These are phyloP conservation scores for Evansstolkia leycettana DNA, from an alignment of 495 filamentous ascomycete species.

Conservation along the genomic window DNA sequence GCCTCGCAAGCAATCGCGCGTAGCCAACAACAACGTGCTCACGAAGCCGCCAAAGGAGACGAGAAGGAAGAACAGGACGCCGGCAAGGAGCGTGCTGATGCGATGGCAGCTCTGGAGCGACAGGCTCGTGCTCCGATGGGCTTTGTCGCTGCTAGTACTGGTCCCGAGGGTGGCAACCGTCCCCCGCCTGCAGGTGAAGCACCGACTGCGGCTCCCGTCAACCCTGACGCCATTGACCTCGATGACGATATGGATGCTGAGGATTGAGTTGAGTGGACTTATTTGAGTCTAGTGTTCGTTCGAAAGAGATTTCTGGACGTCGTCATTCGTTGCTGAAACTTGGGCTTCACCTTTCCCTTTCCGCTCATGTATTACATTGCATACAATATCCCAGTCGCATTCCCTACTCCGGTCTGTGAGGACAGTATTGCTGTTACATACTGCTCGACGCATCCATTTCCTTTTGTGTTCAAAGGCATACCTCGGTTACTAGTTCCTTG, in stretches of 20 bases:
- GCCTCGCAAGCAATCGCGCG: conserved; percentile 88
- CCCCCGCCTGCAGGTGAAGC: conserved; percentile 27
- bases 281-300: not conserved
- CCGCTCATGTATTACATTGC: too few relatives aligned
- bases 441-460: too few relatives aligned
- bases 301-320: conserved; percentile 1
- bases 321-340: too few relatives aligned
- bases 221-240: conserved; percentile 85
- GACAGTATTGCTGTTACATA: not conserved
- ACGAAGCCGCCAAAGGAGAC: conserved; percentile 26
- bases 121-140: conserved; percentile 80
- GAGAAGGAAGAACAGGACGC: conserved; percentile 33
- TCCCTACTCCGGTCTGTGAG: too few relatives aligned
- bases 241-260: conserved; percentile 50
- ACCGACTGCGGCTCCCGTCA: conserved; percentile 40
- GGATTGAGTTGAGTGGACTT: too few relatives aligned
- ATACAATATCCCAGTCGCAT: too few relatives aligned
- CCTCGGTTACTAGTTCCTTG: too few relatives aligned
- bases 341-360: too few relatives aligned
- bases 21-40: conserved; percentile 48
- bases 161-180: conserved; percentile 61
- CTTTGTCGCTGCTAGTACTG: conserved; percentile 79
- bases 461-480: too few relatives aligned
- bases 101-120: conserved; percentile 84
- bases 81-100: conserved; percentile 52